These are phyloP conservation scores for Lepidium didymum DNA, from an alignment of 345 rosid species.

Conservation along the genomic window DNA sequence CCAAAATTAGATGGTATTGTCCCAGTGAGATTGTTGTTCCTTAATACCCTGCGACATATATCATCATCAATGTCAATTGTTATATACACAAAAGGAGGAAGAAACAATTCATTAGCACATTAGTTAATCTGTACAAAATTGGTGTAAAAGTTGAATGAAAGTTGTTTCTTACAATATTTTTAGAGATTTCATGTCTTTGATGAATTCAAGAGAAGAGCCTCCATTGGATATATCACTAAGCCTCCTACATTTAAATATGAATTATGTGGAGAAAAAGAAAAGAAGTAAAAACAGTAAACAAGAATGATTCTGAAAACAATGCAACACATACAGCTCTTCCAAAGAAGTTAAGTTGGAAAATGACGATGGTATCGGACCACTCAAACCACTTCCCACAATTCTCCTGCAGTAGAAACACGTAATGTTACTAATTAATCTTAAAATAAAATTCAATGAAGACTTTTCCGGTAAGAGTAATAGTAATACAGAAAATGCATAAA, in stretches of 20 bases:
- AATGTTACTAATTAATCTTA: not conserved
- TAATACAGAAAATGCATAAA: not conserved
- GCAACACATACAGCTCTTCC: slow-evolving; percentile 40
- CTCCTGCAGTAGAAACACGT: slow-evolving; percentile 27
- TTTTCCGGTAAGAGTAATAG: too few species aligned
- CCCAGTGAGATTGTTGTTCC: too few species aligned
- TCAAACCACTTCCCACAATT: slow-evolving; percentile 41
- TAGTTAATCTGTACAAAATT: not conserved
- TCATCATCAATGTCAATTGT: too few species aligned
- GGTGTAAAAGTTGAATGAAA: not conserved
- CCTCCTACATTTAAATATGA: not conserved
- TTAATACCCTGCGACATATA: too few species aligned
- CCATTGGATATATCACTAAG: slow-evolving; percentile 49
- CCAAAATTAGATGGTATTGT: too few species aligned
- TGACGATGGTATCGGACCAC: slow-evolving; percentile 51
- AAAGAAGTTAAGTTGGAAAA: slow-evolving; percentile 38
- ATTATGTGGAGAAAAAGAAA: too few species aligned
- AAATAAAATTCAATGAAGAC: too few species aligned
- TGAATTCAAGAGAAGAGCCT: slow-evolving; percentile 38
- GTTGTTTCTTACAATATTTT: not conserved
- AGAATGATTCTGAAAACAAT: too few species aligned
- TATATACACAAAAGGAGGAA: not conserved
- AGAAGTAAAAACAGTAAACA: too few species aligned
- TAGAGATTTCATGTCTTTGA: slow-evolving; percentile 39
- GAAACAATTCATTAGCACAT: not conserved